Conservation (phyloP, 805 yeast species). For the Cyberlindnera maritima region DNA sequence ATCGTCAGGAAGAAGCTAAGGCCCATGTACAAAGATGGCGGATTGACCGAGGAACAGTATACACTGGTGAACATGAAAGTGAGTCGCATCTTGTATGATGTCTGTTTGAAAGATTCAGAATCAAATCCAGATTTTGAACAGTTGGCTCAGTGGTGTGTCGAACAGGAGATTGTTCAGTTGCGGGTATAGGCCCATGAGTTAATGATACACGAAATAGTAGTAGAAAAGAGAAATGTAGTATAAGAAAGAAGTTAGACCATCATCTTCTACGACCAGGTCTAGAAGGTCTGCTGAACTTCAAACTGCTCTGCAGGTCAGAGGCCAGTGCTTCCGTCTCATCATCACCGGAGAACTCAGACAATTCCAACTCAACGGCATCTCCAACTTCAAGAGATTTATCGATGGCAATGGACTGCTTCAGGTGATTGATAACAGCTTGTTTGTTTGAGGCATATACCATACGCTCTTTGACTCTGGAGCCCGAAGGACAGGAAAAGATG, state of each 20-base stretch:
- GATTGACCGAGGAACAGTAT: slow-evolving; percentile 40
- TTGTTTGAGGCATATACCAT: slow-evolving; percentile 90
- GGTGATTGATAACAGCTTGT: slow-evolving; percentile 51
- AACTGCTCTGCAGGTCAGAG: slow-evolving; percentile 14
- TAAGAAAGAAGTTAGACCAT: neutral
- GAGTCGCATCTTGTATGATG: slow-evolving; percentile 55
- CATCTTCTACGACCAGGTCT: slow-evolving; percentile 61
- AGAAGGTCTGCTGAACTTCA: slow-evolving; percentile 58
- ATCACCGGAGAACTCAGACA: slow-evolving; percentile 39
- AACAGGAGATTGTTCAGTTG: slow-evolving; percentile 2
- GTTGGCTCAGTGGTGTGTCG: slow-evolving; percentile 18
- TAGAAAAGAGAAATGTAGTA: neutral
- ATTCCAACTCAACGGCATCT: slow-evolving; percentile 65
- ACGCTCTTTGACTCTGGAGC: slow-evolving; percentile 83
- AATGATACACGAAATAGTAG: slow-evolving; percentile 8
- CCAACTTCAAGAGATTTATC: slow-evolving; percentile 63
- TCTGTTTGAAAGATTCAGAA: slow-evolving; percentile 19
- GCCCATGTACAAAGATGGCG: slow-evolving; percentile 41
- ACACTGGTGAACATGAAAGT: slow-evolving; percentile 61
- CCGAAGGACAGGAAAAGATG: slow-evolving; percentile 86
- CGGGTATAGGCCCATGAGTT: neutral
- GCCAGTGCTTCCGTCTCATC: slow-evolving; percentile 20
- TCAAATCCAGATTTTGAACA: slow-evolving; percentile 14
- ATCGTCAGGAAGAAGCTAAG: slow-evolving; percentile 52
- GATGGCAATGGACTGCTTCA: slow-evolving; percentile 35